These are phyloP conservation scores for Oryza coarctata DNA, from an alignment of 176 grass and related monocot genomes.

Conservation along the genomic window DNA sequence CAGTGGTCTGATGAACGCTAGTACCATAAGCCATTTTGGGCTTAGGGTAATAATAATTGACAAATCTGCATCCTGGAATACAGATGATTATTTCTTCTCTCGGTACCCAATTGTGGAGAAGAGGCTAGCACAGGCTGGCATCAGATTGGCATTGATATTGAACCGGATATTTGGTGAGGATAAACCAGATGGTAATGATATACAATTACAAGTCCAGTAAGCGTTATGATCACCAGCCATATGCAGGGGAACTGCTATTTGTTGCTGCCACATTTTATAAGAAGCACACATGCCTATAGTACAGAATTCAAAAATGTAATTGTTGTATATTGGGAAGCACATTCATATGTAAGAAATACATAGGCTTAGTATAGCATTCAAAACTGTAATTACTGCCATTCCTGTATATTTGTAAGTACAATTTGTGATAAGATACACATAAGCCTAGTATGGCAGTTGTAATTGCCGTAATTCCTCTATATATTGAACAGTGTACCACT, in stretches of 20 bases:
- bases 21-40: neutral
- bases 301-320: neutral
- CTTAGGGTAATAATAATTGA: neutral
- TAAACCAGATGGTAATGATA: conserved; percentile 24
- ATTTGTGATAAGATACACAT: neutral
- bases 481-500: neutral
- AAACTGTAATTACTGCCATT: neutral
- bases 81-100: conserved; percentile 96
- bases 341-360: neutral
- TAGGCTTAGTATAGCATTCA: neutral
- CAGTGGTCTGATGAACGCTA: neutral
- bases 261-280: neutral
- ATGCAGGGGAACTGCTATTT: neutral
- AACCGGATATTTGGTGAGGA: conserved; percentile 75
- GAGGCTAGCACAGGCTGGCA: conserved; percentile 74
- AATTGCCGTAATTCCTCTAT: neutral
- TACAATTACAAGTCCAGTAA: conserved; percentile 37
- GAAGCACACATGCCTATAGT: neutral
- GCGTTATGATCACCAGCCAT: conserved; percentile 15
- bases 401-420: neutral
- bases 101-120: conserved; percentile 77
- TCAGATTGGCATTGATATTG: conserved; percentile 77
- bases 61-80: conserved; percentile 10
- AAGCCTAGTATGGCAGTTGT: neutral
- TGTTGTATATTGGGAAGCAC: neutral